Base-by-base conservation (phyloP, 164 flowering plant species). In the Vitis rupestris region DNA sequence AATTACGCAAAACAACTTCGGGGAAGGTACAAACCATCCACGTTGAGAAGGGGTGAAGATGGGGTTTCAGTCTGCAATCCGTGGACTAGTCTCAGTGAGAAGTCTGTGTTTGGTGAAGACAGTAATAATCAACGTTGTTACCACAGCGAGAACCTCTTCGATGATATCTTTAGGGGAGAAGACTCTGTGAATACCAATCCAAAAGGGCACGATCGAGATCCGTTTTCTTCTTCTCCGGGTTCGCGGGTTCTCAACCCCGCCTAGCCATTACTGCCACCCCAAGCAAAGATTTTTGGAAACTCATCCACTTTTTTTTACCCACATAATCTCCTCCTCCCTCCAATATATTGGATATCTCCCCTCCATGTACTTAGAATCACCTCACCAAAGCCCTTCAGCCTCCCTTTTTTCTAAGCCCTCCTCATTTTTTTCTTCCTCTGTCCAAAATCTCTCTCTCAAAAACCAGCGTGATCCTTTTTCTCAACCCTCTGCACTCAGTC, bases 91-190 rank as follows among this genome's bases (percentile, higher is more conserved):
- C 31, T 75, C 55, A 64, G 72, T 9, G 95, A 87, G 81, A 88
- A 85, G 75, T 93, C 93, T 23, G 96, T 93, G 70, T 91, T 94
- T 67, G 98, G 97, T 1, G 93, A 79, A 49, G 90, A 80, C n/a
- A 70, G 60, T 14, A 51, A n/a, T 16, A 70, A 30, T 61, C 75
- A 84, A 4, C 74, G 95, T 70, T 65, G 86, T 13, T 65, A 70
- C 55, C 62, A 74, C 2, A 76, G 82, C 48, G 73, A 72, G 23
- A 87, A 86, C 57, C 92, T 94, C 80, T 94, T 80, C 52, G 87
- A 84, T 62, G 97, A 94, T 70, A 90, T 94, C 68, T 94, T 86
- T 61, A 75, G 78, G 75, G 89, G 85, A 17, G 85, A 76, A 1
- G 82, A 76, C 23, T 70, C 70, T 37, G 44, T 59, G 59, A 71